Evolutionary conservation across 495 filamentous ascomycete genomes (phyloP).

Genomic region (Trichoderma virens): DNA sequence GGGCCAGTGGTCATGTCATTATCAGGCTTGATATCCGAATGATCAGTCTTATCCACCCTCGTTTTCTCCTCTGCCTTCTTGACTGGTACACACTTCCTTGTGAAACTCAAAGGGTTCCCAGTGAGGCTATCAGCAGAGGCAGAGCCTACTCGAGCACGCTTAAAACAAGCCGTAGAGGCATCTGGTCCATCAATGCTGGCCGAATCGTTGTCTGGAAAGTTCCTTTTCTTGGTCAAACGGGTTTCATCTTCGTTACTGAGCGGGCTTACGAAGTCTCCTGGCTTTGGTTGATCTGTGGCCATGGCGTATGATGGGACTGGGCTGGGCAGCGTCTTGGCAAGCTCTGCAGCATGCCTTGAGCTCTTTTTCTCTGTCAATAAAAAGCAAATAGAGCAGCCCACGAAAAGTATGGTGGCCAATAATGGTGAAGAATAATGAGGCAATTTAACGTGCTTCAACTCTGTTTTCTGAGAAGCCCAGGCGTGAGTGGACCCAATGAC

Average conservation of each 20-base stretch:
- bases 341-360: not conserved
- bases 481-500: not conserved
- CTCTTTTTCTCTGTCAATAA: not conserved
- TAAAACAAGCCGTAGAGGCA: not conserved
- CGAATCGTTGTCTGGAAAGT: not conserved
- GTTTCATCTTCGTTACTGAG: not conserved
- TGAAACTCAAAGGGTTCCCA: no score
- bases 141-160: not conserved
- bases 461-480: not conserved
- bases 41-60: no score
- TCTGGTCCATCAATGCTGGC: not conserved
- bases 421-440: no score
- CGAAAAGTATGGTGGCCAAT: no score
- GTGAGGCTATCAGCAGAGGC: not conserved
- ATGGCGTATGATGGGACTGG: not conserved
- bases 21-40: no score
- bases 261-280: not conserved
- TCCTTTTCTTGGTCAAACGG: not conserved
- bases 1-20: no score
- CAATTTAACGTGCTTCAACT: not conserved
- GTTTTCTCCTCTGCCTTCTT: no score
- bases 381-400: no score
- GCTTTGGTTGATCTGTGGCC: not conserved
- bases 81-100: no score
- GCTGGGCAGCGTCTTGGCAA: not conserved